Base-by-base conservation (phyloP, 495 filamentous ascomycete genomes). In the Lophiostoma macrostomum region DNA sequence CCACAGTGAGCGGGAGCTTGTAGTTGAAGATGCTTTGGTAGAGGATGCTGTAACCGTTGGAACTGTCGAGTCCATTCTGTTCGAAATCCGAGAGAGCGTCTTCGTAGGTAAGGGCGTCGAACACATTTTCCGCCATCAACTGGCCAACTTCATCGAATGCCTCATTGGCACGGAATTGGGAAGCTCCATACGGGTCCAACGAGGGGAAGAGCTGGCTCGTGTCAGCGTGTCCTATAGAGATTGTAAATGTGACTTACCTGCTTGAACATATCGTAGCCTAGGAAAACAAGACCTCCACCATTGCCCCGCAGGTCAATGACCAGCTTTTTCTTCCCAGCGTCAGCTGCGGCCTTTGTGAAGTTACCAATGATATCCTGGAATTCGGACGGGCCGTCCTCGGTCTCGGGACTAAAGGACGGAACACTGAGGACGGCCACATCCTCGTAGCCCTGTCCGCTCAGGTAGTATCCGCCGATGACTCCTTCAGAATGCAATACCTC, bases 361-460 rank as follows among this genome's bases (percentile, higher is more conserved):
- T 22, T 39, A 1, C 57, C 49, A 22, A 45, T 47, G 0, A 58
- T 12, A 25, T 57, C 48, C 36, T 64, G 61, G 57, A 58, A 64
- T 16, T 58, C 53, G 1, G 19, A 34, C 11, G 43, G 23, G 14
- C 43, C 31, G 10, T 41, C 42, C 4, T 50, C 38, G 1, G 44
- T 41, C 14, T 44, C 42, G 4, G 57, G 47, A 7, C 23, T 28
- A 35, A 64, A 64, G 14, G 41, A 44, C 19, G 61, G 61, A n/a
- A 64, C 58, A 29, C 28, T 49, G 16, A 64, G 48, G 11, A 64
- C 58, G 11, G 61, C 61, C 23, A 64, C 58, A 39, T 64, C 61
- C 5, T 64, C 57, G 29, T 61, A 61, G 5, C 61, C 52, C 14
- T 46, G 38, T 16, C 49, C 58, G 30, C 34, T 58, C 3, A 64